phyloP scores from a whole-genome alignment of 2,329 filamentous ascomycete genomes.

The Byssothecium circinans region DNA sequence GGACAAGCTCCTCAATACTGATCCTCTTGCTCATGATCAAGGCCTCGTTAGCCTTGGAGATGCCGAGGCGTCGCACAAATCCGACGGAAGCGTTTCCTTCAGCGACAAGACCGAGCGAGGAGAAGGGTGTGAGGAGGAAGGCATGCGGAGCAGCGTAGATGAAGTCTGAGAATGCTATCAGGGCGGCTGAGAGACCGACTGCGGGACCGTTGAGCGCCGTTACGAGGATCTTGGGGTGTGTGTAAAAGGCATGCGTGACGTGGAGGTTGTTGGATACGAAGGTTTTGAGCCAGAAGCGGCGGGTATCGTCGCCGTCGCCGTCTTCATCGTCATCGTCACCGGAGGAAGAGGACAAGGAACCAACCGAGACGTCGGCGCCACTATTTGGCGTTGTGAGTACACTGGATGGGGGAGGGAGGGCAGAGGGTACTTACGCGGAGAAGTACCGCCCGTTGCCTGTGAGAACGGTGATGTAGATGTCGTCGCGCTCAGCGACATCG shows the following conservation, averaged over 20 bases:
- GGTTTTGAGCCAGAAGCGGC: conserved; percentile 64
- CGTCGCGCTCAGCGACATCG: conserved; percentile 75
- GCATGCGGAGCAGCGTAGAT: conserved; percentile 79
- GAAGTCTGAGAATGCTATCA: conserved; percentile 85
- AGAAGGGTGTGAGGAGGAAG: conserved; percentile 90
- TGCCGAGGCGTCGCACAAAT: conserved; percentile 78
- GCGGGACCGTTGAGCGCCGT: conserved; percentile 90
- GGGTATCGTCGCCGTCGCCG: conserved; percentile 41
- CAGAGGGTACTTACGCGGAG: conserved; percentile 68
- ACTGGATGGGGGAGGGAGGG: conserved; percentile 1
- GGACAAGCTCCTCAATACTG: conserved; percentile 69
- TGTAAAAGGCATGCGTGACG: conserved; percentile 86
- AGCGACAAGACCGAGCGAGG: conserved; percentile 82
- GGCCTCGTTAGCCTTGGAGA: conserved; percentile 85
- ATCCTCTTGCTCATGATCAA: conserved; percentile 87
- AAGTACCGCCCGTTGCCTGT: conserved; percentile 81
- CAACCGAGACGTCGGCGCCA: conserved; percentile 74
- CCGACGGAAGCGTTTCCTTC: conserved; percentile 81
- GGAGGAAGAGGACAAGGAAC: conserved; percentile 44
- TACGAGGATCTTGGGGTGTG: conserved; percentile 90
- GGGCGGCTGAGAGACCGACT: conserved; percentile 82
- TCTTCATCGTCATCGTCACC: conserved; percentile 38
- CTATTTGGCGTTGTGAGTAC: conserved; percentile 48
- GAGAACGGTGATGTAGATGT: conserved; percentile 82
- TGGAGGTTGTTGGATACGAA: conserved; percentile 89